Evolutionary conservation across 257 asterid genomes (phyloP), one percentile per base, ranked within the genome.

Genomic region (Ophiorrhiza pumila): DNA sequence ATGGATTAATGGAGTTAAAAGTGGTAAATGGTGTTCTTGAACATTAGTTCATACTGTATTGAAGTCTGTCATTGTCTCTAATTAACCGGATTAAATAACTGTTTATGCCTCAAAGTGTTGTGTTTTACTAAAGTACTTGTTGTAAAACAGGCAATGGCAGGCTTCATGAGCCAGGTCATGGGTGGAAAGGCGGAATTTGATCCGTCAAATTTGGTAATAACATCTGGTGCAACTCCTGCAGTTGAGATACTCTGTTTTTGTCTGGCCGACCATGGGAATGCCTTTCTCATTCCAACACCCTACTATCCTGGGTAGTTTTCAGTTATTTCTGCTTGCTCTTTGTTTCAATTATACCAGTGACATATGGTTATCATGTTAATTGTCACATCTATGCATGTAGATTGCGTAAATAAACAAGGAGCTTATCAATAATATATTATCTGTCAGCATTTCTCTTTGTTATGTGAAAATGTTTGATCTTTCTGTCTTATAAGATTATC

Each of bases 161-260:
- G 83, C 81, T 94, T 91, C 81, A 94, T 94, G 99, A 81, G 87
- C 65, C 88, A 85, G 82, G 87, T 80, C 50, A 88, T 91, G 96
- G 97, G 93, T 74, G 86, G 82, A 77, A 65, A 79, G 9, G 84
- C 79, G 49, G 82, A 89, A n/a, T 90, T 88, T 74, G 85, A 95
- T 73, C 98, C 96, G 68, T 83, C 92, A 58, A 85, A 82, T 2
- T 49, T 92, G 76, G 83, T 95, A 61, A 75, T 95, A 58, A 88
- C 96, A 27, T 82, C 94, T 56, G 99, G 99, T 52, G 99, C 96
- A 37, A 90, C 96, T 63, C 90, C 98, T 37, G 98, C 99, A 17
- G 76, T 90, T 80, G 99, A 95, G 87, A 89, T 86, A 62, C 91
- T 94, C 25, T 83, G 89, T 80, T 94, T 88, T 82, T 91, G 96